A percentile compares a stretch with the other conserved stretches of the same genome.
phyloP scores from a whole-genome alignment of 2,329 filamentous ascomycete genomes.

The Fusarium miscanthi region DNA sequence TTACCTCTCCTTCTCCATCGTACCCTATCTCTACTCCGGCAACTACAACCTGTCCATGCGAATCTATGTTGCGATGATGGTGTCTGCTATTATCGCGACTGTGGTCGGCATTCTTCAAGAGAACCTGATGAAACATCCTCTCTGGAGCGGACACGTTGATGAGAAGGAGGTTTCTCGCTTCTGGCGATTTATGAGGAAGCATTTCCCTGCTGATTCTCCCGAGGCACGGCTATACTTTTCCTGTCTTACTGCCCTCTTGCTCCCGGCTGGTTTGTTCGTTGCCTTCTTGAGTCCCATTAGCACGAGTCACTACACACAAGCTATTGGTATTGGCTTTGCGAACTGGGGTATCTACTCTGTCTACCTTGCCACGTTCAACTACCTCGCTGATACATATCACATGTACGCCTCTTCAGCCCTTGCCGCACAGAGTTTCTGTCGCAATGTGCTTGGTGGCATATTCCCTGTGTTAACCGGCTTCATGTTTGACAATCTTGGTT shows the following conservation, averaged over 20 bases:
- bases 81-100: conserved; percentile 74
- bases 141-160: conserved; percentile 46
- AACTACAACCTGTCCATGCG: conserved; percentile 75
- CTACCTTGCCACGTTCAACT: conserved; percentile 92
- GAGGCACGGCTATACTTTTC: conserved; percentile 87
- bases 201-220: conserved; percentile 66
- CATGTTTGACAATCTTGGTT: conserved; percentile 79
- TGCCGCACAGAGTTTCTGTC: conserved; percentile 86
- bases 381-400: conserved; percentile 89
- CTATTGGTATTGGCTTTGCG: conserved; percentile 75
- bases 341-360: conserved; percentile 89
- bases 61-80: conserved; percentile 78
- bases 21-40: conserved; percentile 79
- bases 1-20: conserved; percentile 84
- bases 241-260: conserved; percentile 77
- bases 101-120: conserved; percentile 79
- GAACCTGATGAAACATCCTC: conserved; percentile 63
- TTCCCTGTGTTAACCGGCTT: conserved; percentile 82
- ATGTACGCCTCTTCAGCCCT: conserved; percentile 86
- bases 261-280: conserved; percentile 80
- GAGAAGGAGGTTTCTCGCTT: conserved; percentile 47
- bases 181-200: conserved; percentile 59
- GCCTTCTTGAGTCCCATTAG: conserved; percentile 47
- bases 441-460: conserved; percentile 83
- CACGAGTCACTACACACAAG: conserved; percentile 45